Base-by-base conservation (phyloP, 2,329 filamentous ascomycete genomes). In the Lecanosticta acicola region DNA sequence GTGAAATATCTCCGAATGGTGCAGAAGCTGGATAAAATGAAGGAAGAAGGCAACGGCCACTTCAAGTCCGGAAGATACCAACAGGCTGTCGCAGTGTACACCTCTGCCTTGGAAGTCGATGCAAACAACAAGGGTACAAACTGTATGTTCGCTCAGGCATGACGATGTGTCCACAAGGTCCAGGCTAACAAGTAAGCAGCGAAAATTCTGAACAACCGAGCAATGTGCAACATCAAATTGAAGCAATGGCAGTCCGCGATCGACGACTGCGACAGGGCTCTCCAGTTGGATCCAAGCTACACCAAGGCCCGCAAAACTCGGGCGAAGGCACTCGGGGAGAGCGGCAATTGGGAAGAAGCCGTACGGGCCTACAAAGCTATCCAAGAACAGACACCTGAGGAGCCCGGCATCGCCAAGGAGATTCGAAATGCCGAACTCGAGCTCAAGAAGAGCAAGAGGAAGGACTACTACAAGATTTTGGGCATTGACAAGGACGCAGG, bases 391-490 rank as follows among this genome's bases (percentile, higher is more conserved):
- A 87, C 93, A 57, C 90, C 90, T 1, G 77, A 83, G 52, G 93
- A 98, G 66, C 80, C 83, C 34, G 81, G 78, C 11, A 84, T 97
- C 49, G 75, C 78, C 41, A 90, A 86, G 68, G 93, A 98, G 61
- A 81, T 97, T 36, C 84, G 87, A 46, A 86, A 84, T 60, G 93
- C 91, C 1, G 91, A 98, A 71, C 74, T 96, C 19, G 93, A 98
- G 71, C 74, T 97, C 53, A 98, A 98, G 82, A 97, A 97, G 83
- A 86, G 85, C 67, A 85, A 91, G 71, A 79, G 93, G 51, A 98
- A 98, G 71, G 93, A 98, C 64, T 97, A 95, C 72, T 98, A 98
- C 76, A 96, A 96, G 79, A 95, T 97, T 56, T 80, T 98, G 43
- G 86, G 84, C 4, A 73, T 98, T 7, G 75, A 85, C 47, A 97